Base-by-base conservation (phyloP, 192 early-diverging fungal genomes). In the Backusella australiensis region DNA sequence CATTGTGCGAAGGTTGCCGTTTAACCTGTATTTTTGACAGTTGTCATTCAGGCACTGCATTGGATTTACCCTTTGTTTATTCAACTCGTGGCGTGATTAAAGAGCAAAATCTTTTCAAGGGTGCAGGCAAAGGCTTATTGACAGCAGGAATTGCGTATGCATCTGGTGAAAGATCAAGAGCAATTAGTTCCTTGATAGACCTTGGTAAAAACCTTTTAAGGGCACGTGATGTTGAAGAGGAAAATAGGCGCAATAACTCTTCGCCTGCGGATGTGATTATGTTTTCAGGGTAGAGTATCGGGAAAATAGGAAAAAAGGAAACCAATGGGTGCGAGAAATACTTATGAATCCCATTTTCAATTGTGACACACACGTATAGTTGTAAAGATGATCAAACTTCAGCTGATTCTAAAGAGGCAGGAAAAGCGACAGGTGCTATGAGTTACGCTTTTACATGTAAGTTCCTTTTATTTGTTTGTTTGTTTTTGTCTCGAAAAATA, bases 11-110 rank as follows among this genome's bases (percentile, higher is more conserved):
- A 49, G 85, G 94, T 26, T 89, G 86, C 53, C 90, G 93, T 34
- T 80, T 96, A 77, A 96, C 94, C 0, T 94, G 90, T 5, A 90
- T 96, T 53, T 94, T 94, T 79, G 94, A 96, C 80, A 94, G 92
- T 72, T 96, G 94, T 78, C 93, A 96, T 75, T 93, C 92, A 21
- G 94, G 93, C 26, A 91, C 94, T 7, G 93, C 91, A 0, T 83
- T 96, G 36, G 94, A 95, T 80, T 81, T 95, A 38, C 93, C 94
- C 3, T 95, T 89, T 77, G 86, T 89, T 73, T 95, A 95, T 77
- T 89, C 90, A 49, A 91, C 91, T n/a, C 42, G 84, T 41, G 93
- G 94, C 44, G 71, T 78, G 6, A 49, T 90, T 34, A 90, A 90
- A 35, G 86, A 88, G 19, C 41, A 75, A 34, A 88, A 79, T 56